Evolutionary conservation across 164 flowering plant species (phyloP), one percentile per base, ranked within the genome.

Genomic region (Platanus orientalis): DNA sequence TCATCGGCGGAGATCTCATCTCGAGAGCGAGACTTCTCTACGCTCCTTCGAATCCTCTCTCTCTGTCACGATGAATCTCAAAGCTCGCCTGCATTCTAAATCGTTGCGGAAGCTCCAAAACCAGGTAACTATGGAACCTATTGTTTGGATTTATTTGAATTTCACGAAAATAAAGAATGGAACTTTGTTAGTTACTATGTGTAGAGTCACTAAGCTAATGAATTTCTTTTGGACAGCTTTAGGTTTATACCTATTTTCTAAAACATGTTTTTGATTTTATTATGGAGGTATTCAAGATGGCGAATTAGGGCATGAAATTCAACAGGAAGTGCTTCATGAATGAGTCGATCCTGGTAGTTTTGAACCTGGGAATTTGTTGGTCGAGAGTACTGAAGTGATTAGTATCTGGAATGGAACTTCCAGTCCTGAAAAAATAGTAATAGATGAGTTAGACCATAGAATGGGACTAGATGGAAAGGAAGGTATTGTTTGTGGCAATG

Each of bases 1-100:
- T 48, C 75, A 60, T 19, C 74, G 58, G 24, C 70, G 81, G 3
- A 54, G 71, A 56, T 77, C 58, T n/a, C n/a, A n/a, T 16, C 78
- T 77, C 57, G 65, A 57, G 66, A 80, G 83, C 60, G 61, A 62
- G 51, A 77, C 83, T 20, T 75, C 53, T 39, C 57, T 3, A 45
- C 70, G 5, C 52, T 80, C 6, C 47, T 71, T 51, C 79, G 42
- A 25, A 66, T 77, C 29, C 24, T 77, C 9, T 70, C 80, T 0
- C 69, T 53, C 25, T 73, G 75, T 70, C 24, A 58, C 58, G 69
- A 57, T 13, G 42, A 71, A 1, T 55, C 74, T 25, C 56, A 64
- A 17, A 2, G 40, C 17, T 63, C 65, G 32, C 53, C n/a, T 19
- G 24, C 56, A 10, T 10, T 34, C 19, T 47, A 52, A 14, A 24